Evolutionary conservation across 495 filamentous ascomycete genomes (phyloP).

Genomic region (Penicillium parvum): DNA sequence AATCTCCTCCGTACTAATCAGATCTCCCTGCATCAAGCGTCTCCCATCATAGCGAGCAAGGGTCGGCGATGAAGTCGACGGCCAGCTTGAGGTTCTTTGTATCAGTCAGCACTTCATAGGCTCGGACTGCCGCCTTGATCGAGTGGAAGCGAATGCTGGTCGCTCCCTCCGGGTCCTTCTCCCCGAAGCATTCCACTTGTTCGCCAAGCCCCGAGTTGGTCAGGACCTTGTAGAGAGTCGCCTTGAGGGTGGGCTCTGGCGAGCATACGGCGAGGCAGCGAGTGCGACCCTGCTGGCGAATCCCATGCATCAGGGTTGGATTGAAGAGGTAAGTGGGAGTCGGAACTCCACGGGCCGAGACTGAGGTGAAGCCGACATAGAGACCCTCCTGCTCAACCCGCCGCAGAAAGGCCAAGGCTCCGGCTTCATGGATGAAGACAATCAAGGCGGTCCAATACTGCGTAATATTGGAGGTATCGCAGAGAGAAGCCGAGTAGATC

Average conservation of each 20-base stretch:
- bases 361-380: conserved; percentile 6
- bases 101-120: conserved; percentile 8
- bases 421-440: conserved; percentile 23
- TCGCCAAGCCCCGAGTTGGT: neutral
- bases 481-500: conserved; percentile 26
- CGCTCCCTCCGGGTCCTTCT: conserved; percentile 8
- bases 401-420: conserved; percentile 20
- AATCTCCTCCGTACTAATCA: too few species aligned
- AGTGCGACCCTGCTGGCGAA: conserved; percentile 24
- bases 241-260: neutral
- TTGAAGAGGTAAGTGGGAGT: conserved; percentile 34
- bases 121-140: conserved; percentile 23
- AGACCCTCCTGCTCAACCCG: conserved; percentile 11
- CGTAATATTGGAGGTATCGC: conserved; percentile 25
- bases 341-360: conserved; percentile 21
- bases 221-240: conserved; percentile 1
- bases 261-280: conserved; percentile 22
- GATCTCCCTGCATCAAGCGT: too few species aligned
- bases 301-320: conserved; percentile 12
- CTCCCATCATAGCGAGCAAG: conserved; percentile 1
- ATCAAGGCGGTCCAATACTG: conserved; percentile 26
- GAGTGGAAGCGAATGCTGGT: conserved; percentile 27
- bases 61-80: neutral
- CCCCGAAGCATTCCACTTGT: conserved; percentile 21
- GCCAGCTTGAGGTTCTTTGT: neutral